Percentiles rank a stretch among this genome's conserved stretches.
These are phyloP conservation scores for Lachnellula arida DNA, from an alignment of 2,329 filamentous ascomycete species.

Conservation along the genomic window DNA sequence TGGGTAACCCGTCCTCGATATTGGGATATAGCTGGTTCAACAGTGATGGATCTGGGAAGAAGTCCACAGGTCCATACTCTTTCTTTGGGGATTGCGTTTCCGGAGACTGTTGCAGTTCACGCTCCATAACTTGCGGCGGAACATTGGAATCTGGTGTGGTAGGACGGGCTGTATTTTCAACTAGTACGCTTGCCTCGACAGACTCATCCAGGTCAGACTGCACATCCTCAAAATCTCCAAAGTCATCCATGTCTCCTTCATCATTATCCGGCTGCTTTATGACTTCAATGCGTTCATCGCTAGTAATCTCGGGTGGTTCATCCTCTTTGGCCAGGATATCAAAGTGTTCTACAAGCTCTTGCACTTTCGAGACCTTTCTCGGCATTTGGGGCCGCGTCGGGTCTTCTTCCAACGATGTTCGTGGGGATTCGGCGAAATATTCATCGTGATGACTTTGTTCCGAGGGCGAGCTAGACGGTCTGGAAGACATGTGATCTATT, in stretches of 20 bases:
- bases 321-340: constrained; percentile 23
- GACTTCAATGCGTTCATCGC: background rate
- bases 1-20: constrained; percentile 9
- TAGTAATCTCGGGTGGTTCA: background rate
- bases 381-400: constrained; percentile 14
- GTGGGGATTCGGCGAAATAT: constrained; percentile 24
- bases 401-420: constrained; percentile 32
- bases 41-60: constrained; percentile 20
- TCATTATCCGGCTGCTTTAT: constrained; percentile 1
- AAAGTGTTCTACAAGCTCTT: constrained; percentile 27
- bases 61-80: constrained; percentile 21
- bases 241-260: constrained; percentile 28
- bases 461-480: constrained; percentile 28
- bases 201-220: constrained; percentile 19
- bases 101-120: background rate
- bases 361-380: constrained; percentile 22
- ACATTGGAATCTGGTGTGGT: background rate
- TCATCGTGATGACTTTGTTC: constrained; percentile 28
- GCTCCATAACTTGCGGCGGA: background rate
- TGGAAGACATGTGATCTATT: constrained; percentile 18
- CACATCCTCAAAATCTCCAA: constrained; percentile 36
- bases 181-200: constrained; percentile 10
- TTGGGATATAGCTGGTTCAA: constrained; percentile 28
- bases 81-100: background rate
- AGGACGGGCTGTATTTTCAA: background rate